Conservation (phyloP, 2,329 filamentous ascomycete genomes). For the Paracoccidioides lutzii region DNA sequence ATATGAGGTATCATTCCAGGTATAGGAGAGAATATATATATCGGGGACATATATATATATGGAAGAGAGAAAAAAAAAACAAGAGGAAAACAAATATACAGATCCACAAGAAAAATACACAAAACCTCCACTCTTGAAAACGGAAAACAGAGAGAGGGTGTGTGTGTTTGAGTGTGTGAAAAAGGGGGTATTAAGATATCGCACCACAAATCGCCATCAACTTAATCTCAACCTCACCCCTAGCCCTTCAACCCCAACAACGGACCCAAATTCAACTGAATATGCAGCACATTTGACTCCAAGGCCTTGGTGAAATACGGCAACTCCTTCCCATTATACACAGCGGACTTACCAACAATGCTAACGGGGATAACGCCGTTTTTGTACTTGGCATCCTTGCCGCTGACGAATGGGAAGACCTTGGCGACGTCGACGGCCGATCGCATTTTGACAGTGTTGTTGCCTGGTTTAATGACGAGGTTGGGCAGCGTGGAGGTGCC, state of each 20-base stretch:
- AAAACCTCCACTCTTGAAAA: too few species aligned
- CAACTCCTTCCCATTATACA: constrained; percentile 38
- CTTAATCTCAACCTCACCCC: not conserved
- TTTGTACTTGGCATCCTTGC: constrained; percentile 24
- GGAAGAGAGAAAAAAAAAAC: too few species aligned
- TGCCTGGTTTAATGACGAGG: constrained; percentile 41
- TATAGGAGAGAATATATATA: too few species aligned
- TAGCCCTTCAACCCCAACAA: not conserved
- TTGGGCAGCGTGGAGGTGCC: constrained; percentile 39
- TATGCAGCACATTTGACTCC: constrained; percentile 31
- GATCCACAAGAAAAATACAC: too few species aligned
- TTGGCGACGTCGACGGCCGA: constrained; percentile 35
- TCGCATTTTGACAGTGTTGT: constrained; percentile 40
- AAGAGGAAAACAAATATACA: too few species aligned
- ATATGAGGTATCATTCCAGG: too few species aligned
- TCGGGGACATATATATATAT: too few species aligned
- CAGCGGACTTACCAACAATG: constrained; percentile 37
- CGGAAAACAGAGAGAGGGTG: too few species aligned
- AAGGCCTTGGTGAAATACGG: constrained; percentile 43
- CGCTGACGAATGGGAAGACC: constrained; percentile 19
- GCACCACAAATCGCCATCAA: not conserved
- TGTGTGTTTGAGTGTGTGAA: too few species aligned
- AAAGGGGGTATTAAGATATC: too few species aligned
- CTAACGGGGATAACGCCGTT: constrained; percentile 39
- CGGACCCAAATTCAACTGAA: constrained; percentile 32